Base-by-base conservation (phyloP, 2,329 filamentous ascomycete genomes). In the Domatiomyces catenatus region DNA sequence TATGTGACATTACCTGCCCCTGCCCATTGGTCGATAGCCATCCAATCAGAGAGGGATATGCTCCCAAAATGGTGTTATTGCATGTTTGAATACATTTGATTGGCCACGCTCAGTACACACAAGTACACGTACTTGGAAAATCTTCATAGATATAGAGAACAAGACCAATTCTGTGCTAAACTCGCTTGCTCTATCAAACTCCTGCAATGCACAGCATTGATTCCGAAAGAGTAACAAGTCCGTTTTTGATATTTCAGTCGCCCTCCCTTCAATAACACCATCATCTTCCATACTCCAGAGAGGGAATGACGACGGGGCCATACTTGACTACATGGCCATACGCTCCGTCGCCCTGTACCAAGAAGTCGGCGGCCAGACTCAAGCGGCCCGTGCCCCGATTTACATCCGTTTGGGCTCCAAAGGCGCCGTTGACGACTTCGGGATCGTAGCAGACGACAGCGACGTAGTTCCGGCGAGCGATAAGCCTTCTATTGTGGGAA, bases 391-490 rank as follows among this genome's bases (percentile, higher is more conserved):
- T 55, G 12, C 71, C 68, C 10, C 70, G 71, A 49, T 67, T 60
- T 32, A 68, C 62, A 39, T 39, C 32, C 44, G 67, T 61, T 54
- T 66, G 65, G 44, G 63, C 60, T 5, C 66, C 65, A 54, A 65
- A 71, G 12, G 62, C 64, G 2, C 71, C 69, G 44, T 74, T 74
- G 26, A 86, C 76, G 47, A 81, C 75, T 54, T 94, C 88, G 0
- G 90, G 87, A 64, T 98, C 92, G 64, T 90, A 96, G 0, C 86
- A 86, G n/a, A 96, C 83, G 57, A 93, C 83, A 0, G 90, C 87
- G 10, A 90, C 81, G 63, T 96, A 98, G 64, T 95, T 96, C 52
- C 92, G 75, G 43, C 90, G 75, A 0, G 84, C 87, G 88, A 98
- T 98, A 48, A 98, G 76, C 62, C 90, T 85, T 70, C 89, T 89